Conservation (phyloP, 345 rosid genomes). For the Boechera retrofracta region DNA sequence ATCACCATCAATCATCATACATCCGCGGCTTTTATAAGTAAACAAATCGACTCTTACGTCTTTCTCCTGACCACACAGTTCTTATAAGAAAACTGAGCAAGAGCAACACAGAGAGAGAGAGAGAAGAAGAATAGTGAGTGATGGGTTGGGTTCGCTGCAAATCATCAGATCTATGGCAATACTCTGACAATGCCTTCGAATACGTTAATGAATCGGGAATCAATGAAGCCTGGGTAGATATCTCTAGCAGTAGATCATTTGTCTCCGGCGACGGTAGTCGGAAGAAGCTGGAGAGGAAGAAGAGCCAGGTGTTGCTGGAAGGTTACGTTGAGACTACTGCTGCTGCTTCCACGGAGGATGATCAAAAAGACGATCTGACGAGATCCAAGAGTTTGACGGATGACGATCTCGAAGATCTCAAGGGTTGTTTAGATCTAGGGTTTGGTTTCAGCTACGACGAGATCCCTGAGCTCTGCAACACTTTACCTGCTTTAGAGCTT, state of each 20-base stretch:
- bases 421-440: constrained; percentile 93
- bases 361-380: constrained; percentile 57
- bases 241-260: constrained; percentile 19
- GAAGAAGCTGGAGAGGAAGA: constrained; percentile 61
- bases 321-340: constrained; percentile 56
- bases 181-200: neutral
- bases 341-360: constrained; percentile 28
- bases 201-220: constrained; percentile 2
- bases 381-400: constrained; percentile 89
- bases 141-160: constrained; percentile 18
- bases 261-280: neutral
- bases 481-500: constrained; percentile 91
- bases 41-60: neutral
- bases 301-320: constrained; percentile 78
- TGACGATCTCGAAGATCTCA: constrained; percentile 89
- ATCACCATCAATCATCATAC: constrained; percentile 2
- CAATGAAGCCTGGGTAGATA: constrained; percentile 32
- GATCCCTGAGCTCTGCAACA: constrained; percentile 94
- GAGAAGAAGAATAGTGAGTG: neutral
- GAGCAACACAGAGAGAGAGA: neutral
- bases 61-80: neutral
- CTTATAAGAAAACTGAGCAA: neutral
- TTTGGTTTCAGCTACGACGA: constrained; percentile 93
- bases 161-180: constrained; percentile 30
- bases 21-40: constrained; percentile 30